Evolutionary conservation across 768 basidiomycete species (phyloP).

Genomic region (Lactarius evosmus): DNA sequence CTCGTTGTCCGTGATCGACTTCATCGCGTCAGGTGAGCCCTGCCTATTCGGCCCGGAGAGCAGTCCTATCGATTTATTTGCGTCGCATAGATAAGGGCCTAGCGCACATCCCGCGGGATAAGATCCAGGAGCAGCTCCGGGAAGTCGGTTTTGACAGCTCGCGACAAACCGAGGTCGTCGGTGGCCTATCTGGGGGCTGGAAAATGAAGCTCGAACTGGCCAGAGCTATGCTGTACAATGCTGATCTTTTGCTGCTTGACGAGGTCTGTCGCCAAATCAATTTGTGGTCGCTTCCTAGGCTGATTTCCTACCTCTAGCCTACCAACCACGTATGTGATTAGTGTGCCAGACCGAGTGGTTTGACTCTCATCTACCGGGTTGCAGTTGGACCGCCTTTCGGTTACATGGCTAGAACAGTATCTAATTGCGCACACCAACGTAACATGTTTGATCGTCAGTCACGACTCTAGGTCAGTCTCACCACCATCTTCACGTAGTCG

Average conservation of each 20-base stretch:
- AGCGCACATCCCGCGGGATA: slow-evolving; percentile 54
- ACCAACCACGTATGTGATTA: slow-evolving; percentile 76
- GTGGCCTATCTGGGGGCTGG: slow-evolving; percentile 94
- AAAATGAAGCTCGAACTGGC: slow-evolving; percentile 99
- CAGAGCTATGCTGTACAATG: slow-evolving; percentile 95
- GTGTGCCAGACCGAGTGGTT: slow-evolving; percentile 27
- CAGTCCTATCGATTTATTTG: neutral
- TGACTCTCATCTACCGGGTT: slow-evolving; percentile 19
- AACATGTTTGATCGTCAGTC: slow-evolving; percentile 91
- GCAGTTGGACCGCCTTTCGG: slow-evolving; percentile 78
- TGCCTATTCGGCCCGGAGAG: slow-evolving; percentile 12
- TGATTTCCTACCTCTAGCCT: slow-evolving; percentile 48
- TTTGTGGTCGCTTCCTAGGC: slow-evolving; percentile 27
- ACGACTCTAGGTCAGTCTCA: slow-evolving; percentile 83
- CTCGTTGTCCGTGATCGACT: slow-evolving; percentile 78
- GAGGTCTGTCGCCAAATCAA: slow-evolving; percentile 49
- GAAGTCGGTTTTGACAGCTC: slow-evolving; percentile 91
- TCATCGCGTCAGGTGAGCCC: slow-evolving; percentile 74
- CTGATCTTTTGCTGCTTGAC: slow-evolving; percentile 78
- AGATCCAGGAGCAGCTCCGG: slow-evolving; percentile 73
- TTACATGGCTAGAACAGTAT: slow-evolving; percentile 90
- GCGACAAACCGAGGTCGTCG: slow-evolving; percentile 81
- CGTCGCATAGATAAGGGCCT: slow-evolving; percentile 61
- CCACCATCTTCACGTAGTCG: neutral
- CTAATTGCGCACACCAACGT: slow-evolving; percentile 76